Conservation (phyloP, 768 basidiomycete genomes). For the Pleurotus djamor region DNA sequence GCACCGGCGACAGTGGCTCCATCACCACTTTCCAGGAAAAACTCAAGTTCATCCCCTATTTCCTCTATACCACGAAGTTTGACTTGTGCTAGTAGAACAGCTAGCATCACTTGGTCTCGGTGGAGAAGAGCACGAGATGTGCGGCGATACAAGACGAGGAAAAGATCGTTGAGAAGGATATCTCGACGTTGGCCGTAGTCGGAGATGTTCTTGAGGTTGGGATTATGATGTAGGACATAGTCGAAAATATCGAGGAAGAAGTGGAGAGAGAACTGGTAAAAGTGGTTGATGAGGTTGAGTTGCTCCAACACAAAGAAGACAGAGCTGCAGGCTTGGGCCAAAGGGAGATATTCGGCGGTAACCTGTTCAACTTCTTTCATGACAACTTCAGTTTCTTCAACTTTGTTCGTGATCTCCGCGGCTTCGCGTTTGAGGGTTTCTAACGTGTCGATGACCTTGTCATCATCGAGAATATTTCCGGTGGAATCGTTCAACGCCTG, state of each 20-base stretch:
- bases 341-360: constrained; percentile 89
- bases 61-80: constrained; percentile 81
- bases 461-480: constrained; percentile 97
- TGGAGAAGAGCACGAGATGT: constrained; percentile 90
- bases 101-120: constrained; percentile 88
- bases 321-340: constrained; percentile 95
- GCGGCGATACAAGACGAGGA: constrained; percentile 83
- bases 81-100: constrained; percentile 86
- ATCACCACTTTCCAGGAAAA: constrained; percentile 88
- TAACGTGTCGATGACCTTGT: constrained; percentile 95
- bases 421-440: constrained; percentile 97
- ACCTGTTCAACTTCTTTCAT: constrained; percentile 98
- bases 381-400: constrained; percentile 92
- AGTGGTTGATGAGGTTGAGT: constrained; percentile 90
- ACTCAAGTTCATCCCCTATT: constrained; percentile 83
- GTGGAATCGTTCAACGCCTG: constrained; percentile 96
- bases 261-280: constrained; percentile 96
- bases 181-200: constrained; percentile 74
- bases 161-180: constrained; percentile 84
- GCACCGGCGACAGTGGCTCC: constrained; percentile 39
- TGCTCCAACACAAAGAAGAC: constrained; percentile 98
- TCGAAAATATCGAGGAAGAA: constrained; percentile 99
- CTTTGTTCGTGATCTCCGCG: constrained; percentile 92
- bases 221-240: constrained; percentile 89
- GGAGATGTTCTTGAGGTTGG: constrained; percentile 76